These are phyloP conservation scores for Groenewaldozyma sp. DNA, from an alignment of 1,139 yeast genomes.

Conservation along the genomic window DNA sequence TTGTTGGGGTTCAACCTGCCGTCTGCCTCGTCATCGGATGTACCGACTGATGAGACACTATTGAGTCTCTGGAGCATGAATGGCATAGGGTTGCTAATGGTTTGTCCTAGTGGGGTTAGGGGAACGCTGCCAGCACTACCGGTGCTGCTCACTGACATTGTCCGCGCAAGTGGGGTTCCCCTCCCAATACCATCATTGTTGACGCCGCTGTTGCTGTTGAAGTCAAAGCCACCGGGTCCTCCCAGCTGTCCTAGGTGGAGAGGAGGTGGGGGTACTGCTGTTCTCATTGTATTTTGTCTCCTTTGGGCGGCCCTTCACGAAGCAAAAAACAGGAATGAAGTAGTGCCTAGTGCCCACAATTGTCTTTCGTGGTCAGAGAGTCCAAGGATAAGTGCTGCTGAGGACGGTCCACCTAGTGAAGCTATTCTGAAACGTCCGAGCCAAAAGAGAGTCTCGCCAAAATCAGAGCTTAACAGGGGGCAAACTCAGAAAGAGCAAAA, in stretches of 20 bases:
- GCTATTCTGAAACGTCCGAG: no score
- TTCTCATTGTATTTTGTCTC: no score
- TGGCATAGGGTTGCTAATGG: slow-evolving; percentile 10
- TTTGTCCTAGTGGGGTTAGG: slow-evolving; percentile 15
- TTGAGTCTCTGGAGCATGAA: slow-evolving; percentile 19
- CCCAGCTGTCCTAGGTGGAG: slow-evolving; percentile 3
- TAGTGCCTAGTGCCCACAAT: no score
- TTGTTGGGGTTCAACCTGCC: slow-evolving; percentile 12
- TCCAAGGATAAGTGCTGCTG: no score
- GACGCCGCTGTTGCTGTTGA: slow-evolving; percentile 5
- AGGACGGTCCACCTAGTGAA: no score
- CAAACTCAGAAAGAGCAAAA: no score
- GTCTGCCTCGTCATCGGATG: slow-evolving; percentile 23
- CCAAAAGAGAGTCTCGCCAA: no score
- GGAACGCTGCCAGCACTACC: slow-evolving; percentile 10
- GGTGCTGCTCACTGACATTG: slow-evolving; percentile 10
- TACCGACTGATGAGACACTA: slow-evolving; percentile 22
- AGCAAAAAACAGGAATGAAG: no score
- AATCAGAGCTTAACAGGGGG: no score
- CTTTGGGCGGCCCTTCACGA: no score
- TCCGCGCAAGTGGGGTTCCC: slow-evolving; percentile 12
- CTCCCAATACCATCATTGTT: background rate
- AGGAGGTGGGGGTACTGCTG: slow-evolving; percentile 7
- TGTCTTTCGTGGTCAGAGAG: no score
- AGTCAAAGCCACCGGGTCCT: no score